These are phyloP conservation scores for Gelatoporia subvermispora DNA, from an alignment of 768 basidiomycete species.

Conservation along the genomic window DNA sequence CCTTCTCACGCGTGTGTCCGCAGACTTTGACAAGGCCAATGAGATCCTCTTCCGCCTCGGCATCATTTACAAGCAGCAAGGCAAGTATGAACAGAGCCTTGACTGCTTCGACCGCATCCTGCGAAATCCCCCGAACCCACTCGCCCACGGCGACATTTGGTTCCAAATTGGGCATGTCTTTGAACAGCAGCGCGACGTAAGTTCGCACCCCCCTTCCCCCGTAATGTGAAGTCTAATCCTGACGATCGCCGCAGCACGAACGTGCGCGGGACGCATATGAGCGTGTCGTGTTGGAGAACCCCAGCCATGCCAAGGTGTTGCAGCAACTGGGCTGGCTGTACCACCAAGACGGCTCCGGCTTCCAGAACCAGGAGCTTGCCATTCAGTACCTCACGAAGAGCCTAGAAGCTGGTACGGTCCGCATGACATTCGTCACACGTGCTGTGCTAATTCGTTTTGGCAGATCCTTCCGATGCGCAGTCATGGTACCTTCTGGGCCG, in stretches of 20 bases:
- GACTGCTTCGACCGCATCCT: conserved; percentile 96
- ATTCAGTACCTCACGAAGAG: conserved; percentile 92
- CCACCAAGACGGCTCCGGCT: conserved; percentile 90
- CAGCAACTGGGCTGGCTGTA: conserved; percentile 98
- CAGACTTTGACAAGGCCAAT: conserved; percentile 97
- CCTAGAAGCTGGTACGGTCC: conserved; percentile 80
- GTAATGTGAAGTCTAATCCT: conserved; percentile 1
- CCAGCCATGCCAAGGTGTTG: conserved; percentile 92
- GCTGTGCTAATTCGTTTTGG: neutral
- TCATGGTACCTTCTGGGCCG: conserved; percentile 99
- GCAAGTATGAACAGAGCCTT: conserved; percentile 85
- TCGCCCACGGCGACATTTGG: conserved; percentile 98
- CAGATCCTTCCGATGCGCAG: conserved; percentile 93
- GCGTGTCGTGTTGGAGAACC: conserved; percentile 89
- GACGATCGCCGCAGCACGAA: conserved; percentile 53
- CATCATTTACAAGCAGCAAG: conserved; percentile 99
- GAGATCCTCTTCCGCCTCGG: conserved; percentile 97
- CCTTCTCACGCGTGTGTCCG: conserved; percentile 2
- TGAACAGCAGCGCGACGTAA: conserved; percentile 94
- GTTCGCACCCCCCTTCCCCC: conserved; percentile 20
- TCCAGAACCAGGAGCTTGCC: conserved; percentile 94
- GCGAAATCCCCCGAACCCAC: conserved; percentile 89
- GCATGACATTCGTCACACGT: neutral
- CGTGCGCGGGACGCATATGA: conserved; percentile 95
- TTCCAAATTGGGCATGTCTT: conserved; percentile 99